phyloP scores from a whole-genome alignment of 176 grass and related monocot species.

The Aegilops speltoides region DNA sequence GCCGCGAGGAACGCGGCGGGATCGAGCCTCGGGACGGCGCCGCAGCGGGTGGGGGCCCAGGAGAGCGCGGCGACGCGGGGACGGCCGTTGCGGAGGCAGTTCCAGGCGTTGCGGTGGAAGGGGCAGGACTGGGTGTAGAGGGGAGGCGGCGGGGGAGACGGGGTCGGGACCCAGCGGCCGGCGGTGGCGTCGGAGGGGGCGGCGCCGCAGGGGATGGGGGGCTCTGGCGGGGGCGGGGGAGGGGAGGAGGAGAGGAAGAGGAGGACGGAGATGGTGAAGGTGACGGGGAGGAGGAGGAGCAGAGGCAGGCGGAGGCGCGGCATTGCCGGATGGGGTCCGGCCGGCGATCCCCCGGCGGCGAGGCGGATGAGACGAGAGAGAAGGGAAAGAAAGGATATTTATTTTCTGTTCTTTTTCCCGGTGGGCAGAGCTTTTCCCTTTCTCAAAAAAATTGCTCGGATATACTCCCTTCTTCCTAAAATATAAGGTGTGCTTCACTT shows the following conservation, averaged over 20 bases:
- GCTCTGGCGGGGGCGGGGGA: background rate
- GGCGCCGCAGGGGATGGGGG: conserved; percentile 56
- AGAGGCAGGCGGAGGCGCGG: conserved; percentile 28
- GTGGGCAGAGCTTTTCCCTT: background rate
- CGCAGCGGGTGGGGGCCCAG: conserved; percentile 78
- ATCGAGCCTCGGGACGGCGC: conserved; percentile 60
- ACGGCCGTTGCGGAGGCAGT: conserved; percentile 71
- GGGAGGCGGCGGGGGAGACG: conserved; percentile 10
- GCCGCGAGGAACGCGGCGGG: conserved; percentile 53
- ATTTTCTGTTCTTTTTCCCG: background rate
- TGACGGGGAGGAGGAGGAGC: conserved; percentile 33
- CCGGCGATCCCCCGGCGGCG: conserved; percentile 33
- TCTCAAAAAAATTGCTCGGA: background rate
- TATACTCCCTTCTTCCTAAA: too few species aligned
- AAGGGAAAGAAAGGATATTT: background rate
- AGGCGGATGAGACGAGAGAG: background rate
- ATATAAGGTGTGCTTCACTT: too few species aligned
- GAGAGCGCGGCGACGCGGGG: conserved; percentile 52
- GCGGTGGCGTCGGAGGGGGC: conserved; percentile 52
- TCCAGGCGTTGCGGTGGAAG: conserved; percentile 94
- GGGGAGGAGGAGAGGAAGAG: conserved; percentile 23
- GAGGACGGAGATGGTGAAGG: conserved; percentile 29
- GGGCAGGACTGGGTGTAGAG: conserved; percentile 71
- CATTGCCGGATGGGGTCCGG: conserved; percentile 25
- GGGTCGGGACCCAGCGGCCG: conserved; percentile 56